These are phyloP conservation scores for Alternaria incomplexa DNA, from an alignment of 2,329 filamentous ascomycete species.

Conservation along the genomic window DNA sequence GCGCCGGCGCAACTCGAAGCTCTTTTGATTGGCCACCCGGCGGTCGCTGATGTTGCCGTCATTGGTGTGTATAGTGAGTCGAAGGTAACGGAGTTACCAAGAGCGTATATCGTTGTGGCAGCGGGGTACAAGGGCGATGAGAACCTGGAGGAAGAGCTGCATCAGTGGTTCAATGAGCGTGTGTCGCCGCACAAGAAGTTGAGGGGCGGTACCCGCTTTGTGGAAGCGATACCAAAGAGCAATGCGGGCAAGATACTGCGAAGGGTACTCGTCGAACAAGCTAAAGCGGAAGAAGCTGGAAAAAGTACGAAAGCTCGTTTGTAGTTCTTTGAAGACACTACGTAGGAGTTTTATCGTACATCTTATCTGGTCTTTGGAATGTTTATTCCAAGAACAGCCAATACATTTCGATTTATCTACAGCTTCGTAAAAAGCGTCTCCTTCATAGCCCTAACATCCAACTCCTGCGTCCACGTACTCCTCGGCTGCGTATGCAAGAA, in stretches of 20 bases:
- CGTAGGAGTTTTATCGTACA: too few species aligned
- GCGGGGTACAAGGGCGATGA: background rate
- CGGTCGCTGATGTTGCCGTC: slow-evolving; percentile 69
- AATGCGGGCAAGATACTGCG: background rate
- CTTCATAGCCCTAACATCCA: slow-evolving; percentile 29
- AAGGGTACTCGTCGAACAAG: background rate
- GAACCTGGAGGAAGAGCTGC: background rate
- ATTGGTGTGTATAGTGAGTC: background rate
- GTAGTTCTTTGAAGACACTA: background rate
- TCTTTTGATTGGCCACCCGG: slow-evolving; percentile 59
- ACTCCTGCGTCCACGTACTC: slow-evolving; percentile 32
- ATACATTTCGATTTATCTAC: background rate
- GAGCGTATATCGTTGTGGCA: background rate
- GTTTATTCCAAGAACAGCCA: too few species aligned
- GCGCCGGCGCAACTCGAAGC: slow-evolving; percentile 65
- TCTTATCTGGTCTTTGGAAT: too few species aligned
- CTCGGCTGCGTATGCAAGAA: slow-evolving; percentile 28
- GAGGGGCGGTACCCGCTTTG: background rate
- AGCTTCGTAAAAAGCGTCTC: slow-evolving; percentile 15
- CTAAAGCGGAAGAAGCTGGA: background rate
- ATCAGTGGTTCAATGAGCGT: background rate
- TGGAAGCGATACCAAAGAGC: background rate
- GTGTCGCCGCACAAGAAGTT: background rate
- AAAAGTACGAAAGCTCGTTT: background rate
- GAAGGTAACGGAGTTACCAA: background rate